Evolutionary conservation across 176 grass and related monocot species (phyloP).

Genomic region (Triticum monococcum): DNA sequence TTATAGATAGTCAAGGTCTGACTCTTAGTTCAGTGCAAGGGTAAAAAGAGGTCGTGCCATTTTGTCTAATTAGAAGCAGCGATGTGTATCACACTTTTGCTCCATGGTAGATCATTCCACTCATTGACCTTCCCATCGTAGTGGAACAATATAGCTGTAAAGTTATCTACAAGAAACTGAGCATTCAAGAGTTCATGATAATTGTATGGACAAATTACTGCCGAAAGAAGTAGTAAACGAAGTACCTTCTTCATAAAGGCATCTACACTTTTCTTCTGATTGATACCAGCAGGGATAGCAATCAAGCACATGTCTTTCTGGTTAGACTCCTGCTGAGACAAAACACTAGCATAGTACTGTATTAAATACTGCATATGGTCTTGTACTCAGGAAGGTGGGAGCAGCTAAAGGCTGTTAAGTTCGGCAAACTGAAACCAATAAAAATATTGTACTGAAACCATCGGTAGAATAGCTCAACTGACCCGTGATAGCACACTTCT

Average conservation of each 20-base stretch:
- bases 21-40: constrained; percentile 21
- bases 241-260: constrained; percentile 85
- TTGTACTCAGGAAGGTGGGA: background rate
- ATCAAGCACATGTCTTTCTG: constrained; percentile 52
- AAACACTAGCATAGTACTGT: constrained; percentile 16
- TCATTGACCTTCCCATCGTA: constrained; percentile 93
- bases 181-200: constrained; percentile 51
- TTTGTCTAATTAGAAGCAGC: constrained; percentile 85
- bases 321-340: constrained; percentile 38
- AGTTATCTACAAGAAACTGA: constrained; percentile 98
- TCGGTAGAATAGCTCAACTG: constrained; percentile 9
- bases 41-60: constrained; percentile 47
- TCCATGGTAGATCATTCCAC: constrained; percentile 82
- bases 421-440: constrained; percentile 28
- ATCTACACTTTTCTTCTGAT: constrained; percentile 80
- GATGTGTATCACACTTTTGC: constrained; percentile 86
- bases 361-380: constrained; percentile 28
- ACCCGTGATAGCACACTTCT: constrained; percentile 52
- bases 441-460: constrained; percentile 20
- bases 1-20: background rate
- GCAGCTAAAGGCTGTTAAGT: constrained; percentile 4
- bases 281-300: constrained; percentile 79
- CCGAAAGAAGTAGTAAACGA: constrained; percentile 16
- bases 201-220: constrained; percentile 11
- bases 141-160: constrained; percentile 91